Evolutionary conservation across 371 early-diverging fungal species (phyloP).

Genomic region (Saksenaea vasiformis): DNA sequence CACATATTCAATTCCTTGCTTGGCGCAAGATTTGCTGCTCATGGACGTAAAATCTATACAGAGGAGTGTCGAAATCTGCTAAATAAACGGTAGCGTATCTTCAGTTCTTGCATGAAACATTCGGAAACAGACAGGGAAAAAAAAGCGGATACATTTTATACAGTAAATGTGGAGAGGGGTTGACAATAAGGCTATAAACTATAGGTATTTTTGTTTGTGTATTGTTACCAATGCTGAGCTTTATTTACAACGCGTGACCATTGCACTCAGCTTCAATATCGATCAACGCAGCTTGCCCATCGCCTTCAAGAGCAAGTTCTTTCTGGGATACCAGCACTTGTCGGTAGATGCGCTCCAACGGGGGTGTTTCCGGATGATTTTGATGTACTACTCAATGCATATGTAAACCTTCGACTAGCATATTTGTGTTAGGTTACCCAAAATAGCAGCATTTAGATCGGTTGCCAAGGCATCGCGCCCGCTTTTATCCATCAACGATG

Average conservation of each 20-base stretch:
- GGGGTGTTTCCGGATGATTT: constrained; percentile 17
- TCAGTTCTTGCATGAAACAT: too few relatives aligned
- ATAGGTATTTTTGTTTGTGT: neutral
- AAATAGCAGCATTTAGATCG: constrained; percentile 18
- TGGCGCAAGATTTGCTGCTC: too few relatives aligned
- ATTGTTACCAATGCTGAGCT: neutral
- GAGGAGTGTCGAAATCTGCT: too few relatives aligned
- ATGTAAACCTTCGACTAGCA: neutral
- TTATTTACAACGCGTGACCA: neutral
- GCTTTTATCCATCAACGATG: constrained; percentile 50
- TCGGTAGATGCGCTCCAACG: constrained; percentile 26
- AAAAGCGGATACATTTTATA: neutral
- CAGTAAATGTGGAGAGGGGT: neutral
- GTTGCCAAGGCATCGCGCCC: constrained; percentile 31
- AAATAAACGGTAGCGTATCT: too few relatives aligned
- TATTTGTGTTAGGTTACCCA: constrained; percentile 11
- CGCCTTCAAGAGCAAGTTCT: constrained; percentile 22
- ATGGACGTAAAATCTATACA: too few relatives aligned
- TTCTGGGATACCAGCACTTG: constrained; percentile 19
- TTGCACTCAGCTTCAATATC: constrained; percentile 20
- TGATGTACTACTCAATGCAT: constrained; percentile 14
- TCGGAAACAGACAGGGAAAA: neutral
- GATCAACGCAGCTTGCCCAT: constrained; percentile 31
- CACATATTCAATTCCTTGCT: too few relatives aligned
- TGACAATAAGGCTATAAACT: neutral